Conservation (phyloP, 2,329 filamentous ascomycete species). For the Cladosporium phlei region DNA sequence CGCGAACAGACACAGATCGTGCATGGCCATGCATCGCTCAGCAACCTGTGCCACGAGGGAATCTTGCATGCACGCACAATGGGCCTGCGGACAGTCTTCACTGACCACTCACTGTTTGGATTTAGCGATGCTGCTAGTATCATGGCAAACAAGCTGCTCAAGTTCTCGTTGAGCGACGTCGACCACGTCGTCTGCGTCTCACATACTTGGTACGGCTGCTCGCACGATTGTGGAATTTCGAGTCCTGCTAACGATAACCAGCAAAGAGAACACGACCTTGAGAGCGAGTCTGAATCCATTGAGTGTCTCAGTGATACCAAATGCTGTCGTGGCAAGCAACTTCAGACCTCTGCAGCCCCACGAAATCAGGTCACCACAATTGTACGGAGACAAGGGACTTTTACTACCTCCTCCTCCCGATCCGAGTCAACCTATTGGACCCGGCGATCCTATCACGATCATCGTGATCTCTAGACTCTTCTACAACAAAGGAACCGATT, state of each 20-base stretch:
- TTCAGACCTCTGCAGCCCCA: conserved; percentile 66
- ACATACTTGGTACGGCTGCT: conserved; percentile 93
- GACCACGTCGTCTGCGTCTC: conserved; percentile 98
- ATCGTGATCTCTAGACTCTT: conserved; percentile 96
- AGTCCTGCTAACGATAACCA: conserved; percentile 38
- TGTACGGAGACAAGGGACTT: conserved; percentile 23
- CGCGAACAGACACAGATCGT: conserved; percentile 95
- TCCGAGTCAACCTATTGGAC: conserved; percentile 65
- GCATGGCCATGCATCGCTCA: conserved; percentile 92
- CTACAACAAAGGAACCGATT: conserved; percentile 97
- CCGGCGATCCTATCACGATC: conserved; percentile 86
- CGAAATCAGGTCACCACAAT: conserved; percentile 22
- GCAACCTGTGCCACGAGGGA: conserved; percentile 88
- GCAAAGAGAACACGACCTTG: conserved; percentile 96
- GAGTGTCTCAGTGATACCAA: conserved; percentile 97
- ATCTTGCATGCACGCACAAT: conserved; percentile 94
- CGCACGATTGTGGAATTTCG: no score
- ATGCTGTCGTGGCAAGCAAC: conserved; percentile 94
- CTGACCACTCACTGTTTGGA: conserved; percentile 93
- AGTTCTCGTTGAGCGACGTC: conserved; percentile 92
- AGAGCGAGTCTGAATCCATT: conserved; percentile 89
- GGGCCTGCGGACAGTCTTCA: conserved; percentile 93
- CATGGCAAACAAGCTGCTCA: conserved; percentile 91
- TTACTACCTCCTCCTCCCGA: conserved; percentile 44
- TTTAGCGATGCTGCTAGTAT: conserved; percentile 96